Percentiles rank a stretch among this genome's conserved stretches.
Conservation (phyloP, 257 asterid genomes). For the Oldenlandia corymbosa region DNA sequence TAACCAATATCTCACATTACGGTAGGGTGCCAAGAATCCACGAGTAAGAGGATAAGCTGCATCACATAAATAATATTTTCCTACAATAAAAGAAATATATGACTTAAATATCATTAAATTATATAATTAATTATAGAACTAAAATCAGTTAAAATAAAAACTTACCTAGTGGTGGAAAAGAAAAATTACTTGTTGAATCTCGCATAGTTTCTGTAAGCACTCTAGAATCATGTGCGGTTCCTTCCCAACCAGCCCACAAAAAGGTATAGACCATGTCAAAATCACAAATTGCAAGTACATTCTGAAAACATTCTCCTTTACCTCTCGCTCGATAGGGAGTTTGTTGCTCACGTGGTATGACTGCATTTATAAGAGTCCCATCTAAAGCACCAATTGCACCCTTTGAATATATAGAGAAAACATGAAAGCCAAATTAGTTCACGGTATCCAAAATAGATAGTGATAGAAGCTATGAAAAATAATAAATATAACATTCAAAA, state of each 20-base stretch:
- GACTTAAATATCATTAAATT: too few species aligned
- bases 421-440: background rate
- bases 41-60: background rate
- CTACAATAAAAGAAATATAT: background rate
- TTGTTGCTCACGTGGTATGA: background rate
- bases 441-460: background rate
- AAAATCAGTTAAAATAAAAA: background rate
- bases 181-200: background rate
- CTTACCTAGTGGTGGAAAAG: background rate
- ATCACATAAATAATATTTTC: background rate
- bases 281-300: background rate
- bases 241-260: background rate
- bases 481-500: too few species aligned
- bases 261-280: background rate
- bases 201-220: background rate
- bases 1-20: background rate
- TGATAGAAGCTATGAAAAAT: background rate
- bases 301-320: background rate
- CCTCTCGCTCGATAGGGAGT: background rate
- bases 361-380: background rate
- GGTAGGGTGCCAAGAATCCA: background rate
- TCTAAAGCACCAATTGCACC: background rate
- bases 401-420: too few species aligned
- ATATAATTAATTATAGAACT: too few species aligned
- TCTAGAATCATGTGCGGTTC: background rate